Conservation (phyloP, 1,139 yeast species). For the Pichia sp. region DNA sequence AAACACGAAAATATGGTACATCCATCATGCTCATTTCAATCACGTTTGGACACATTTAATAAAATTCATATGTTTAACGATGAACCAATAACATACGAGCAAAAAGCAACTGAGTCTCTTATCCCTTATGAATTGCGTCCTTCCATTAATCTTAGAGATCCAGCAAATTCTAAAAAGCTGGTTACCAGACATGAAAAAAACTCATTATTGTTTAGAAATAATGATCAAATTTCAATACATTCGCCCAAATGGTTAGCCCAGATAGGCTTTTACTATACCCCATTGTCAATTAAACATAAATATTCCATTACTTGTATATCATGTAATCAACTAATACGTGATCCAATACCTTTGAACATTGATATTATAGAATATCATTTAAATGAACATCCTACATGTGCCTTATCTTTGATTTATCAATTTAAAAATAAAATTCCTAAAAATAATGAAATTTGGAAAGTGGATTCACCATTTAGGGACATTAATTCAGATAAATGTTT, state of each 20-base stretch:
- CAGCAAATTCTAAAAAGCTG: neutral
- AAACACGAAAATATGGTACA: neutral
- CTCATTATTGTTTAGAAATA: no score
- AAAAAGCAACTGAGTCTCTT: constrained; percentile 1
- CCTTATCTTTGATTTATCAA: constrained; percentile 12
- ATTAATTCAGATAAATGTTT: constrained; percentile 3
- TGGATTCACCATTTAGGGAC: constrained; percentile 6
- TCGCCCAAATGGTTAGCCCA: constrained; percentile 13
- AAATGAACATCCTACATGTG: constrained; percentile 3
- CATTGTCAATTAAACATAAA: constrained; percentile 10
- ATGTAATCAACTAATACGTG: constrained; percentile 7
- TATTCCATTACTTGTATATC: constrained; percentile 11
- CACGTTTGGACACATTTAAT: constrained; percentile 8
- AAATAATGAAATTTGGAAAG: neutral
- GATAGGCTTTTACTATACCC: constrained; percentile 13
- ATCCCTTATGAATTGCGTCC: constrained; percentile 6
- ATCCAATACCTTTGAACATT: constrained; percentile 10
- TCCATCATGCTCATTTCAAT: constrained; percentile 4
- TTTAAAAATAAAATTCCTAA: constrained; percentile 4
- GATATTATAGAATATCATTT: constrained; percentile 11
- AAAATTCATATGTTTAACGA: constrained; percentile 6
- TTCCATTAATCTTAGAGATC: neutral
- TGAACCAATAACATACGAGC: constrained; percentile 11
- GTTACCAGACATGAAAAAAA: neutral
- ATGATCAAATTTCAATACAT: neutral